phyloP scores from a whole-genome alignment of 2,329 filamentous ascomycete species.

The Gnomoniopsis smithogilvyi region DNA sequence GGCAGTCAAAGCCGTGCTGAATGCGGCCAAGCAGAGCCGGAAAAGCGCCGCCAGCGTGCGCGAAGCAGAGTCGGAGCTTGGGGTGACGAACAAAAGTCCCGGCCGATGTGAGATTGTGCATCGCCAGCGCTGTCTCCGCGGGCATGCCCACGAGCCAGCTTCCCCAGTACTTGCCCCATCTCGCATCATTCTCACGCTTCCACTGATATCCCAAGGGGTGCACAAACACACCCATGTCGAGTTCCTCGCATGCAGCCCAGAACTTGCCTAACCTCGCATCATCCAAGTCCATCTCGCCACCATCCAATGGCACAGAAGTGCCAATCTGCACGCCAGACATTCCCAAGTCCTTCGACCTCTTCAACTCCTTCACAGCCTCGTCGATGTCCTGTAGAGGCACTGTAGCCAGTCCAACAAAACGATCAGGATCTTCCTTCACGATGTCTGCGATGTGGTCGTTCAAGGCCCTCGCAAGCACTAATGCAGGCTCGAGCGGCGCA shows the following conservation, averaged over 20 bases:
- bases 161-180: conserved; percentile 32
- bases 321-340: conserved; percentile 32
- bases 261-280: conserved; percentile 27
- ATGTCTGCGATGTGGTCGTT: conserved; percentile 30
- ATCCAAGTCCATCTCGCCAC: conserved; percentile 27
- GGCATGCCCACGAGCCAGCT: conserved; percentile 35
- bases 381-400: conserved; percentile 30
- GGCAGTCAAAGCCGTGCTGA: conserved; percentile 32
- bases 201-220: conserved; percentile 33
- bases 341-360: conserved; percentile 23
- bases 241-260: conserved; percentile 30
- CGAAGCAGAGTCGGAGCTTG: conserved; percentile 29
- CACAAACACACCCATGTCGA: conserved; percentile 31
- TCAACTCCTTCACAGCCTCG: conserved; percentile 27
- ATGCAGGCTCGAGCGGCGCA: conserved; percentile 26
- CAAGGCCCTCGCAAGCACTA: conserved; percentile 27
- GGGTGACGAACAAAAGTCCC: conserved; percentile 30
- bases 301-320: conserved; percentile 23
- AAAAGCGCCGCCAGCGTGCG: conserved; percentile 33
- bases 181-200: conserved; percentile 27
- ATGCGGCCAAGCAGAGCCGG: conserved; percentile 32
- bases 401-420: conserved; percentile 32
- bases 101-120: conserved; percentile 29
- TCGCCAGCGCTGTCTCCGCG: conserved; percentile 31
- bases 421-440: conserved; percentile 22